Evolutionary conservation across 306 rosid species (phyloP).

Genomic region (apple (Malus domestica)): ASM211411v1 NC_041796.1:7993501-7994000

Average conservation of each 20-base stretch:
- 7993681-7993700: neutral
- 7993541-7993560: neutral
- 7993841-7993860: no score
- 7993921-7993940: no score
- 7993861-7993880: no score
- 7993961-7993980: no score
- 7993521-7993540: constrained; percentile 24
- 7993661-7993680: neutral
- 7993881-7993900: no score
- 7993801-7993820: no score
- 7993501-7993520: neutral
- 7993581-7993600: neutral
- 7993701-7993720: neutral
- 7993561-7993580: constrained; percentile 1
- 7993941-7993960: no score
- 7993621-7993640: neutral
- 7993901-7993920: no score
- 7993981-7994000: no score
- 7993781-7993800: no score
- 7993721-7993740: neutral
- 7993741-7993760: neutral
- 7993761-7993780: neutral
- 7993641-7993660: neutral
- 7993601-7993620: neutral
- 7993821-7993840: no score